phyloP scores from a whole-genome alignment of 805 yeast genomes.

The Ogataea parapolymorpha region DNA sequence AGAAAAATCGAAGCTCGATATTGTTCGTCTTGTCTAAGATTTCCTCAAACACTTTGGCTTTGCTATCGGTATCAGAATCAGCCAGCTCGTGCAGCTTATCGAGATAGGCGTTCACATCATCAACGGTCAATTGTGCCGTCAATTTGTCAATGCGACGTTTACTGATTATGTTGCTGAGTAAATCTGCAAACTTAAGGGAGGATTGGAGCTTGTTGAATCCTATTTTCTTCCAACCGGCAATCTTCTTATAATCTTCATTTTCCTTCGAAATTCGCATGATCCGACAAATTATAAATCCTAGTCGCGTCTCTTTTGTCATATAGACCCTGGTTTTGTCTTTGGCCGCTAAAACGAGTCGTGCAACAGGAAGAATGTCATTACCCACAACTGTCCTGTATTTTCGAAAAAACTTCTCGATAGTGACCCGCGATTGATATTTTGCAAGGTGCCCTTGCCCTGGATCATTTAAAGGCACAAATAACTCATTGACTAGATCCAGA shows the following conservation, averaged over 20 bases:
- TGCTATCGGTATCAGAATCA: constrained; percentile 4
- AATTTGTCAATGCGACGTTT: constrained; percentile 41
- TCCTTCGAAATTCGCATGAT: constrained; percentile 57
- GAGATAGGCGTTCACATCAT: constrained; percentile 46
- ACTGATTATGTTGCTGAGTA: constrained; percentile 48
- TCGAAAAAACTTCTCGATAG: constrained; percentile 38
- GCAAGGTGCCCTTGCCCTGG: constrained; percentile 11
- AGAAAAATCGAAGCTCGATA: constrained; percentile 44
- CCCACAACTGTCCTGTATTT: constrained; percentile 57
- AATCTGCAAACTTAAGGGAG: constrained; percentile 45
- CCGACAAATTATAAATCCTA: constrained; percentile 49
- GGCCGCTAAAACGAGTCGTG: constrained; percentile 59
- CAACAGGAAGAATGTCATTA: constrained; percentile 62
- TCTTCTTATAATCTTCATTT: constrained; percentile 54
- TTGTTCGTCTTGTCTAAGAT: constrained; percentile 48
- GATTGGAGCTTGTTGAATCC: constrained; percentile 33
- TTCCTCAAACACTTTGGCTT: constrained; percentile 27
- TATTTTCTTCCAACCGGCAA: constrained; percentile 46
- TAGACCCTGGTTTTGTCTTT: constrained; percentile 53
- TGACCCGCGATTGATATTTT: constrained; percentile 13
- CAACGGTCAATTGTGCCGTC: constrained; percentile 41
- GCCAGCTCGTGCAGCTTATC: constrained; percentile 39
- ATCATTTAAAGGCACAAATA: constrained; percentile 40
- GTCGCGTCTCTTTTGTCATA: constrained; percentile 57
- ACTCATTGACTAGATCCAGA: constrained; percentile 37